Evolutionary conservation across 805 yeast species (phyloP).

Genomic region (Yarrowia sp.): DNA sequence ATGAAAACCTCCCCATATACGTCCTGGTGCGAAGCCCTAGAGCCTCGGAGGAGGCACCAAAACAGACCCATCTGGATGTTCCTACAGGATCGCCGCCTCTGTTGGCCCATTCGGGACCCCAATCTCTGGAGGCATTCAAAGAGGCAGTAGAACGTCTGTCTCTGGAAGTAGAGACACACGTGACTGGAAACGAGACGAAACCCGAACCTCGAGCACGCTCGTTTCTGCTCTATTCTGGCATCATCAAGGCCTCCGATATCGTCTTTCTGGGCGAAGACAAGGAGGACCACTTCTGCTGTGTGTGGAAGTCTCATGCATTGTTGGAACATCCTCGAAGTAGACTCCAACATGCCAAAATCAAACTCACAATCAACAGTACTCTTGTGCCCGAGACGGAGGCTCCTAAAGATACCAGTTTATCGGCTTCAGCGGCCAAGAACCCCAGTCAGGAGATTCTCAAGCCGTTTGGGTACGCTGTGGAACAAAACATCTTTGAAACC

Average conservation of each 20-base stretch:
- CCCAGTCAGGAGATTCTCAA: not conserved
- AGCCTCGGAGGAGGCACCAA: not conserved
- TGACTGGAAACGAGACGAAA: slow-evolving; percentile 18
- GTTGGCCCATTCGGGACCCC: not conserved
- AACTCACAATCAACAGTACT: slow-evolving; percentile 10
- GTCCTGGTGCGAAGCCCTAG: slow-evolving; percentile 10
- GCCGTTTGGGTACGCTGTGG: slow-evolving; percentile 8
- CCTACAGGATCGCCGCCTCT: slow-evolving; percentile 1
- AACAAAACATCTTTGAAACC: slow-evolving; percentile 15
- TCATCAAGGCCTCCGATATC: not conserved
- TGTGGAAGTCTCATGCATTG: slow-evolving; percentile 7
- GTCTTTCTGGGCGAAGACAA: not conserved
- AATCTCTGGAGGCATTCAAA: slow-evolving; percentile 2
- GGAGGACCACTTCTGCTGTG: slow-evolving; percentile 15
- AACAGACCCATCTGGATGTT: not conserved
- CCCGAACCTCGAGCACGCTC: slow-evolving; percentile 5
- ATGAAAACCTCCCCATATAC: slow-evolving; percentile 17
- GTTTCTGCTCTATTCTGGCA: slow-evolving; percentile 11
- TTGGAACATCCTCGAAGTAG: slow-evolving; percentile 15
- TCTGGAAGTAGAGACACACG: slow-evolving; percentile 13
- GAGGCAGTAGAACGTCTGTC: slow-evolving; percentile 9
- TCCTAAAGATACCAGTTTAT: not conserved
- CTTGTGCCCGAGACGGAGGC: slow-evolving; percentile 5
- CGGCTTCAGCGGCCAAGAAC: not conserved
- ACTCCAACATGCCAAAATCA: slow-evolving; percentile 11